Conservation (phyloP, 1,284 basidiomycete genomes). For the Crucibulum parvulum region DNA sequence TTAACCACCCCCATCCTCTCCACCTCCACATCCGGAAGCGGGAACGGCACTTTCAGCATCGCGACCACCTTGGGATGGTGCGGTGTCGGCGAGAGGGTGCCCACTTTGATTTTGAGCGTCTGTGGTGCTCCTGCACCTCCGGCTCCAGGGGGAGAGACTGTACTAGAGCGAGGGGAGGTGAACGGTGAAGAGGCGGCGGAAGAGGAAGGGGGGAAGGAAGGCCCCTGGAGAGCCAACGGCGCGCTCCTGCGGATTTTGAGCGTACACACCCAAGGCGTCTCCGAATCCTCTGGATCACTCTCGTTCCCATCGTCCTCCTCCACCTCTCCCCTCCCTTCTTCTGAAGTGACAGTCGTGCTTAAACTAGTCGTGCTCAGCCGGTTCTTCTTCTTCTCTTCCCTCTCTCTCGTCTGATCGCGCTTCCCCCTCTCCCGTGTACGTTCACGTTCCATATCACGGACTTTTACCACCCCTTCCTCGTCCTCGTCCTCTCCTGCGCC, state of each 20-base stretch:
- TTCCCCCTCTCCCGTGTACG: slow-evolving; percentile 17
- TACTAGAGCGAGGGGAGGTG: background rate
- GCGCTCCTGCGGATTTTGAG: slow-evolving; percentile 57
- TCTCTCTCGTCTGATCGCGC: slow-evolving; percentile 5
- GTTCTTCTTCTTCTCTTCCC: slow-evolving; percentile 23
- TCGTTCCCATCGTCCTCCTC: slow-evolving; percentile 60
- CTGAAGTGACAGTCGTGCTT: slow-evolving; percentile 23
- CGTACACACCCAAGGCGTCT: slow-evolving; percentile 93
- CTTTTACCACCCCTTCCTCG: slow-evolving; percentile 12
- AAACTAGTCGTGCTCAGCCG: slow-evolving; percentile 35
- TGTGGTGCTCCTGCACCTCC: slow-evolving; percentile 7
- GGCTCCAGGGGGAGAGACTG: background rate
- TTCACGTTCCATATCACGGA: slow-evolving; percentile 4
- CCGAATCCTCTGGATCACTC: slow-evolving; percentile 94
- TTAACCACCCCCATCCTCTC: slow-evolving; percentile 59
- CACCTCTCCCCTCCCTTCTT: slow-evolving; percentile 13
- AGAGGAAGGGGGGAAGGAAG: background rate
- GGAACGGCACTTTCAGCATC: slow-evolving; percentile 89
- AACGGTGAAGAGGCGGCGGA: background rate
- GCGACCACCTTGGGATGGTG: slow-evolving; percentile 97
- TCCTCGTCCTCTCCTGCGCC: slow-evolving; percentile 7
- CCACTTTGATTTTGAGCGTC: slow-evolving; percentile 58
- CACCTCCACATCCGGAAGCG: slow-evolving; percentile 79
- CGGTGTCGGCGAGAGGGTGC: slow-evolving; percentile 89
- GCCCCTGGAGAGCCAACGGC: slow-evolving; percentile 7